Percentiles rank a stretch among this genome's conserved stretches.
phyloP scores from a whole-genome alignment of 441 rosid species.

The Melastoma candidum region DNA sequence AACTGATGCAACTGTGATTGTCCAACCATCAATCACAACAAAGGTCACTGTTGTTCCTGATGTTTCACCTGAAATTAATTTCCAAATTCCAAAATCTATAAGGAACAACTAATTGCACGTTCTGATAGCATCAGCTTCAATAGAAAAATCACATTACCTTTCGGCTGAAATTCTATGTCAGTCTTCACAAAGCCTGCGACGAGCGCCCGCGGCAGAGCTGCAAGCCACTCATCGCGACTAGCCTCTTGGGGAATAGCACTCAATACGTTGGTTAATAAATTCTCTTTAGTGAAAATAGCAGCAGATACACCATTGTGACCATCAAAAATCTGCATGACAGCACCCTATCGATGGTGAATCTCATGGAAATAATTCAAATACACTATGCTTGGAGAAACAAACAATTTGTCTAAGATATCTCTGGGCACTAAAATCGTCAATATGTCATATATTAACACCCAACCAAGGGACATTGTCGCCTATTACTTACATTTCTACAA shows the following conservation, averaged over 20 bases:
- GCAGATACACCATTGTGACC: slow-evolving; percentile 98
- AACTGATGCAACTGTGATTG: slow-evolving; percentile 93
- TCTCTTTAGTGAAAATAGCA: slow-evolving; percentile 87
- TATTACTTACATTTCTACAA: no score
- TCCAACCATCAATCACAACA: slow-evolving; percentile 94
- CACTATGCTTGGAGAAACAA: background rate
- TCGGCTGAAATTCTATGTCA: slow-evolving; percentile 94
- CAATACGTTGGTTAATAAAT: slow-evolving; percentile 61
- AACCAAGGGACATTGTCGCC: no score
- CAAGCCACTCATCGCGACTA: slow-evolving; percentile 90
- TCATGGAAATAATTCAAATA: background rate
- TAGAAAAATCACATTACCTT: slow-evolving; percentile 26
- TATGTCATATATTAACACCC: no score
- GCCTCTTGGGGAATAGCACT: slow-evolving; percentile 78
- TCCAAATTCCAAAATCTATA: slow-evolving; percentile 1
- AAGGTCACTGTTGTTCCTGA: slow-evolving; percentile 98
- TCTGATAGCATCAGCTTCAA: background rate
- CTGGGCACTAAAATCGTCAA: background rate
- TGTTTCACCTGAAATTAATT: slow-evolving; percentile 64
- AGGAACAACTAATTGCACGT: slow-evolving; percentile 16
- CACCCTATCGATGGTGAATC: slow-evolving; percentile 12
- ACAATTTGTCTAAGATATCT: background rate
- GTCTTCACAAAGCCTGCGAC: slow-evolving; percentile 98
- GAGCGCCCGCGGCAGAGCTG: slow-evolving; percentile 86
- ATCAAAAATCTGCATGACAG: slow-evolving; percentile 63